phyloP scores from a whole-genome alignment of 2,329 filamentous ascomycete genomes.

The Claviceps fusiformis region DNA sequence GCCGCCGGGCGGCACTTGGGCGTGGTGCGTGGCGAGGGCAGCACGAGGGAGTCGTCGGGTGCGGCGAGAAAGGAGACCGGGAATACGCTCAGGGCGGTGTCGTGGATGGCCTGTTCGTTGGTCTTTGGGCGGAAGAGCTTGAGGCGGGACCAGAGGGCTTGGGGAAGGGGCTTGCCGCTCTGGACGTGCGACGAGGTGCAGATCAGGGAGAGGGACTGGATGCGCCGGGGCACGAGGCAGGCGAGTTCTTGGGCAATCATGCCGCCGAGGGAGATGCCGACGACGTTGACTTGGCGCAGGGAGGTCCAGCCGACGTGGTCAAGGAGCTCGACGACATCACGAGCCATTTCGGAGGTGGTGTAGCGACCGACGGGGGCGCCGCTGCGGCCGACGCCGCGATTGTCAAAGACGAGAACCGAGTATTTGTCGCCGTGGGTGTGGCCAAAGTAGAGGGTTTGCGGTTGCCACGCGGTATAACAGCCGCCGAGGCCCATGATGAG shows the following conservation, averaged over 20 bases:
- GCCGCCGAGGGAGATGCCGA: constrained; percentile 74
- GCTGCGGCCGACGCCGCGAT: constrained; percentile 69
- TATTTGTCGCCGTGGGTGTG: constrained; percentile 55
- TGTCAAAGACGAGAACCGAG: constrained; percentile 66
- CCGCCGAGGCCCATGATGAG: constrained; percentile 72
- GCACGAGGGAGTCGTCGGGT: constrained; percentile 39
- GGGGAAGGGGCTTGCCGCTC: constrained; percentile 46
- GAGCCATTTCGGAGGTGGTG: constrained; percentile 74
- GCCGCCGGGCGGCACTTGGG: constrained; percentile 21
- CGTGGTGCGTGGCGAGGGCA: constrained; percentile 32
- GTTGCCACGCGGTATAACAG: constrained; percentile 58
- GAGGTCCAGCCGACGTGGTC: constrained; percentile 55
- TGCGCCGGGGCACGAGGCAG: constrained; percentile 33
- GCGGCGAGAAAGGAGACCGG: constrained; percentile 44
- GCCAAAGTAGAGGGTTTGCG: constrained; percentile 70
- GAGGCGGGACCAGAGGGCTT: constrained; percentile 47
- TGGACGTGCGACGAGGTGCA: constrained; percentile 49
- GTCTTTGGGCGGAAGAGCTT: constrained; percentile 55
- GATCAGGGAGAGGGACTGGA: constrained; percentile 44
- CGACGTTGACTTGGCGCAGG: constrained; percentile 44
- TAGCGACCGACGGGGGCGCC: constrained; percentile 68
- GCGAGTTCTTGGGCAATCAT: constrained; percentile 84
- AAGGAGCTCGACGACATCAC: constrained; percentile 57
- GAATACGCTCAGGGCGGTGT: constrained; percentile 55
- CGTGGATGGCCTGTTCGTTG: constrained; percentile 50